A percentile compares a stretch with the other conserved stretches of the same genome.
phyloP scores from a whole-genome alignment of 768 basidiomycete species.

The Tremella yokohamensis region DNA sequence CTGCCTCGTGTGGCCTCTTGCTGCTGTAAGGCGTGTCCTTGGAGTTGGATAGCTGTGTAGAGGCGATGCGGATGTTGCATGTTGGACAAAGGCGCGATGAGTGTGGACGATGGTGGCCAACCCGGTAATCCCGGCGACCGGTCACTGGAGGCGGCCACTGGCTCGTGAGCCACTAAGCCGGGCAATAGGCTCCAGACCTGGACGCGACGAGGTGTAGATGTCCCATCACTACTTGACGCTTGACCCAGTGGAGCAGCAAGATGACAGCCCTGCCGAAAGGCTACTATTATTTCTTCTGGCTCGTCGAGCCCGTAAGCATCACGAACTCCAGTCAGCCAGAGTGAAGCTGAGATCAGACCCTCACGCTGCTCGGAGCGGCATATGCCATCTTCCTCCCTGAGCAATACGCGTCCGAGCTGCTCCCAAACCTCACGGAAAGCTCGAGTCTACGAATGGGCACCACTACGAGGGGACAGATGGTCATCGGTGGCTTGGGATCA shows the following conservation, averaged over 20 bases:
- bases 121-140: no score
- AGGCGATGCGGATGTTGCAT: no score
- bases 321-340: neutral
- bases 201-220: no score
- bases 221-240: no score
- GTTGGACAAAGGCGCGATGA: no score
- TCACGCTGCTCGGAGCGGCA: slow-evolving; percentile 41
- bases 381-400: slow-evolving; percentile 42
- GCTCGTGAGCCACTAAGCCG: no score
- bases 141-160: no score
- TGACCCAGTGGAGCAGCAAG: neutral
- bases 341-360: slow-evolving; percentile 12
- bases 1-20: no score
- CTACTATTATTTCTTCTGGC: slow-evolving; percentile 44
- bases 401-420: slow-evolving; percentile 31
- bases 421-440: slow-evolving; percentile 24
- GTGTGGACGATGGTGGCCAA: no score
- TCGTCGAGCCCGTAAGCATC: slow-evolving; percentile 35
- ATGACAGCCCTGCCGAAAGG: slow-evolving; percentile 19
- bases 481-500: slow-evolving; percentile 40
- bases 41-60: no score
- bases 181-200: no score
- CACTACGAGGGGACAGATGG: slow-evolving; percentile 36
- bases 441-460: slow-evolving; percentile 27
- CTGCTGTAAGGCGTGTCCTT: no score